Base-by-base conservation (phyloP, 805 yeast species). In the Teunomyces tritomae region DNA sequence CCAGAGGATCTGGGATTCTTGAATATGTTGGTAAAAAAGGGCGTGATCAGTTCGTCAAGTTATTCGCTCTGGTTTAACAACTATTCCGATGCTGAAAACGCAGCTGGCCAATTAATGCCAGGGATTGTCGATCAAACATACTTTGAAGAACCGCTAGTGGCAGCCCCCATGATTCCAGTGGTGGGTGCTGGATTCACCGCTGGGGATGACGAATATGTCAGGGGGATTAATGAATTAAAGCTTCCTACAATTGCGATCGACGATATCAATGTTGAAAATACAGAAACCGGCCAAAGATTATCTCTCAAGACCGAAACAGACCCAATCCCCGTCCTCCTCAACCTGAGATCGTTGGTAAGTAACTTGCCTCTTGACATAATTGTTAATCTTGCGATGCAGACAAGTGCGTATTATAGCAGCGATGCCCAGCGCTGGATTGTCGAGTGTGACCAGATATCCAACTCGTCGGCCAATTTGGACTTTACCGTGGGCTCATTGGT, bases 381-480 rank as follows among this genome's bases (percentile, higher is more conserved):
- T 36, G 71, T 86, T 44, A 79, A 78, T 54, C 63, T 87, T 28
- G 89, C 91, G 0, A 71, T 85, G 24, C 91, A 87, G 63, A 67
- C 84, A 34, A 83, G 83, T 57, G 92, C 92, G 0, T 78, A 73
- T 52, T 87, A 79, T 58, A 73, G 78, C 3, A 61, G 65, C 3
- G 67, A 70, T 5, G 57, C 71, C 5, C 69, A 67, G 20, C 57
- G 74, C 13, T 87, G 92, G 92, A 56, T 84, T 11, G 83, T 84
- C 10, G 77, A 77, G 49, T 87, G 94, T 66, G 65, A 76, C 9
- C 54, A 57, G 28, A 65, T 84, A 11, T 74, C 72, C 1, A 56
- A 64, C 4, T 55, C 75, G 7, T 63, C 74, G 20, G 89, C 88
- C 1, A 65, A 75, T 0, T 46, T 87, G 7, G 71, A 76, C 42